Base-by-base conservation (phyloP, 306 rosid genomes). In the Crotalaria pallida region DNA sequence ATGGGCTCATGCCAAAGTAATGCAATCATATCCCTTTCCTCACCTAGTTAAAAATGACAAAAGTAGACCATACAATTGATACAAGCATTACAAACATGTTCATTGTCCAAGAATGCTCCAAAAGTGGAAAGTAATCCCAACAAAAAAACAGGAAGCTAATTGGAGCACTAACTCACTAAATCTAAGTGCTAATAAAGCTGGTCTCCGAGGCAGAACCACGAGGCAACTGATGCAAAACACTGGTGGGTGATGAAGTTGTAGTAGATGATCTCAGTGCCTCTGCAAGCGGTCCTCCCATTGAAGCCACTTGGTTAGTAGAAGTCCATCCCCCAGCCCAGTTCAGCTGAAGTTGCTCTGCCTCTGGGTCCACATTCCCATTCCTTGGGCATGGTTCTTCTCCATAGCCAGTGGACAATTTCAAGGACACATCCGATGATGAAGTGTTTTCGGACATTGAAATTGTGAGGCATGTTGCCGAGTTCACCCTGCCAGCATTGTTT, bases 281-380 rank as follows among this genome's bases (percentile, higher is more conserved):
- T 0, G 97, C 99, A 16, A 95, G 96, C 43, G 97, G 99, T 8
- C 97, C 99, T 3, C 99, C 99, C 99, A 90, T 81, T 0, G 98
- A 87, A 53, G 89, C 79, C 87, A 85, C 90, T 31, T 84, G 99
- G 81, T 67, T 83, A 10, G 79, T 36, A 0, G 85, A 64, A 49
- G 66, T 71, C 99, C 97, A 91, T 0, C 88, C 95, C 0, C 82
- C 78, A 0, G 84, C 87, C 99, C 99, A 91, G 49, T 73, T 83
- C 77, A 84, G 59, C 13, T 84, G 98, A 1, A 74, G 64, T 29
- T 85, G 87, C 62, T 49, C 72, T 8, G 69, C 4, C 13, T 69
- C 82, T 4, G 80, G 78, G 41, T 60, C 85, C 13, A 65, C 77
- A 22, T 75, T 81, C 34, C 74, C 82, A 64, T 53, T 72, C 61